phyloP scores from a whole-genome alignment of 148 eudicot species.

The Rhododendron henanense region DNA sequence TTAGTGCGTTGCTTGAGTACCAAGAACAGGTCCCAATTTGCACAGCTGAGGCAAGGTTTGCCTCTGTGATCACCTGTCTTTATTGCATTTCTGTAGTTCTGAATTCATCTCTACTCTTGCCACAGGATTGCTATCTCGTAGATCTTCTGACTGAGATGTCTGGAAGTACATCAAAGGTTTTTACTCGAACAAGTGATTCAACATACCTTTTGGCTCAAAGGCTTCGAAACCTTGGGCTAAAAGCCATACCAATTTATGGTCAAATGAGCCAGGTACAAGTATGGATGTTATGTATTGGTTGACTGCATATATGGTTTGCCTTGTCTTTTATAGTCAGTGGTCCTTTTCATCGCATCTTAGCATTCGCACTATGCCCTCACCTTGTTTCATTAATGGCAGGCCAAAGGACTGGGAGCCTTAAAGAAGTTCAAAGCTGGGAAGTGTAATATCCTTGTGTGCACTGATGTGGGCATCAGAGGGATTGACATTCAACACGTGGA shows the following conservation, averaged over 20 bases:
- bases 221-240: conserved; percentile 78
- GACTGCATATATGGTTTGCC: not conserved
- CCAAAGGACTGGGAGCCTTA: conserved; percentile 78
- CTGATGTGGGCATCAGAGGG: conserved; percentile 88
- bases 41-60: not conserved
- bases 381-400: conserved; percentile 29
- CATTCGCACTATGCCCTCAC: not conserved
- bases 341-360: not conserved
- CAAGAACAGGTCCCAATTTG: not conserved
- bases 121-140: conserved; percentile 81
- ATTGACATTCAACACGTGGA: conserved; percentile 89
- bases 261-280: conserved; percentile 67
- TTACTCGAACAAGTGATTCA: conserved; percentile 76
- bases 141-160: conserved; percentile 67
- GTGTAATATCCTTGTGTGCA: conserved; percentile 73
- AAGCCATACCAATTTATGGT: conserved; percentile 82
- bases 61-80: not conserved
- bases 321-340: not conserved
- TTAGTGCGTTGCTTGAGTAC: no score
- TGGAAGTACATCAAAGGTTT: conserved; percentile 73
- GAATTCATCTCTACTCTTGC: not conserved
- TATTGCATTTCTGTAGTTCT: not conserved
- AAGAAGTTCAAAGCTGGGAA: conserved; percentile 86
- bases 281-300: not conserved
- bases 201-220: conserved; percentile 58